Evolutionary conservation across 257 asterid species (phyloP), one percentile per base, ranked within the genome.

Genomic region (Gardenia jasminoides): DNA sequence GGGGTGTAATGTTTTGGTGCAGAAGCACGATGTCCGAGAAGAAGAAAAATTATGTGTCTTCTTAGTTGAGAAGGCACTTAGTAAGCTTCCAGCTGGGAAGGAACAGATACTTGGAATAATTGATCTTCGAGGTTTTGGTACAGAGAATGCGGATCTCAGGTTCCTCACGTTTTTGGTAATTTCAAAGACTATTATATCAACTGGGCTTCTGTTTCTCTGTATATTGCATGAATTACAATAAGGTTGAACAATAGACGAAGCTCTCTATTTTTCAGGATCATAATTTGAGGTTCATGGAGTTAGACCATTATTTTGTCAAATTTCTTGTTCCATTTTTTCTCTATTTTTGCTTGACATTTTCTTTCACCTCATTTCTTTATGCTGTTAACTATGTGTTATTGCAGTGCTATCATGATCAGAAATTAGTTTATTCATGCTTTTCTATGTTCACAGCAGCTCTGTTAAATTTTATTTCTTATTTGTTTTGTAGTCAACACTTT

Each of bases 91-190:
- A 17, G 72, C 74, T 13, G 96, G 94, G 65, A 89, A 90, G 86
- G 86, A 91, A 72, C 91, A 92, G 81, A 83, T 95, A 80, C 90
- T 95, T 24, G 90, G 81, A 79, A 86, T 95, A 77, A 70, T 95
- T 79, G 97, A 95, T 88, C 96, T 93, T 39, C 85, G 92, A 67
- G 92, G 91, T 16, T 95, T 93, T 77, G 82, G 89, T 72, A 71
- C 88, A 20, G 85, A 86, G 83, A 93, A 95, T 83, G 90, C 97
- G 28, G 99, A 93, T 86, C 84, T 95, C 58, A 92, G 84, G 81
- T 93, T 93, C 88, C 72, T 89, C 22, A 82, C 96, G 2, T 95
- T 93, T 86, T 88, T 95, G 99, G 99, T 94, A 90, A 81, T 69
- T 74, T 70, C 74, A 66, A 6, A 52, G 28, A 26, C 67, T 31